Evolutionary conservation across 257 asterid genomes (phyloP).

Genomic region (Nicotiana otophora): DNA sequence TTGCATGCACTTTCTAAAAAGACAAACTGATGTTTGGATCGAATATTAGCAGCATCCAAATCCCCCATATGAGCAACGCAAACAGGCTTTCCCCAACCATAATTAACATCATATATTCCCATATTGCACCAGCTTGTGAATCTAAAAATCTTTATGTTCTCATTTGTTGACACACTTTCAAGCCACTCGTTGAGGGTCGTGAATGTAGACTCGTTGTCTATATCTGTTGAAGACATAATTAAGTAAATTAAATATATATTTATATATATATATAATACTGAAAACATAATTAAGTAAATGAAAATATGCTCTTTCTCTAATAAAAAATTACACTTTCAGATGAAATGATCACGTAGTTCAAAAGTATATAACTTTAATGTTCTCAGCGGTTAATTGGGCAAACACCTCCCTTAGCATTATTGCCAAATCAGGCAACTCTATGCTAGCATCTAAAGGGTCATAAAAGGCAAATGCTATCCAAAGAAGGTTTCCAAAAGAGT

Average conservation of each 20-base stretch:
- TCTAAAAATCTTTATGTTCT: not conserved
- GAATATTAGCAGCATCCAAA: not conserved
- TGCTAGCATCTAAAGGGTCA: not conserved
- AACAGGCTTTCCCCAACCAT: conserved; percentile 19
- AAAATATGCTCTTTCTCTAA: not conserved
- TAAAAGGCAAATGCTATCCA: conserved; percentile 19
- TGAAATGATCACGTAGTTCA: no score
- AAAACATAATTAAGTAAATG: not conserved
- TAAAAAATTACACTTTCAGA: no score
- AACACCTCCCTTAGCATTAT: conserved; percentile 18
- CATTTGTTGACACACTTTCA: conserved; percentile 16
- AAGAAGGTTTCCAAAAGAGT: conserved; percentile 13
- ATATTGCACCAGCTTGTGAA: conserved; percentile 6
- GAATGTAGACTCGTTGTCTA: not conserved
- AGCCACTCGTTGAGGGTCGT: not conserved
- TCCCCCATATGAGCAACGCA: conserved; percentile 12
- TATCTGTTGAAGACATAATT: not conserved
- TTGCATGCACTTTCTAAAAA: not conserved
- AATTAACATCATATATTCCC: not conserved
- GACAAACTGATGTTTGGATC: not conserved
- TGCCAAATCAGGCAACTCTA: not conserved
- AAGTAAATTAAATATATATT: no score
- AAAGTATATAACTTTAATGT: conserved; percentile 6
- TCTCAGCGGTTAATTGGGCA: conserved; percentile 8
- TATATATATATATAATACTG: no score